phyloP scores from a whole-genome alignment of 2,329 filamentous ascomycete species.

The Alternaria arbusti region DNA sequence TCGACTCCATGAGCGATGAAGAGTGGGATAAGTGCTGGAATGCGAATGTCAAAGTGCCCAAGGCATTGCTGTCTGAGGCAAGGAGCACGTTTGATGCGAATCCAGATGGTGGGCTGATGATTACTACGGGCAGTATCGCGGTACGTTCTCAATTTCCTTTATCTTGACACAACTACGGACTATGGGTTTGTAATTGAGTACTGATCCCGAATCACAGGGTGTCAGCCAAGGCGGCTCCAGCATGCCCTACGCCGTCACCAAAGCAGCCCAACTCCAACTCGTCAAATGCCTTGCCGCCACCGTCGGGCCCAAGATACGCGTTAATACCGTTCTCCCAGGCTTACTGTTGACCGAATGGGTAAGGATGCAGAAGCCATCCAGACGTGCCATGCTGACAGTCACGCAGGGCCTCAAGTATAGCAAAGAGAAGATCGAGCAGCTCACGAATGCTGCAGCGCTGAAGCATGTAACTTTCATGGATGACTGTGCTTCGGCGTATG shows the following conservation, averaged over 20 bases:
- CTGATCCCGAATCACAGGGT: slow-evolving; percentile 44
- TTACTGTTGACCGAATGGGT: slow-evolving; percentile 65
- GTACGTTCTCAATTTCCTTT: slow-evolving; percentile 45
- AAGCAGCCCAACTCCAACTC: slow-evolving; percentile 73
- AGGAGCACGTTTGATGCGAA: slow-evolving; percentile 66
- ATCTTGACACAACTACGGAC: not conserved
- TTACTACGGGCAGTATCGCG: slow-evolving; percentile 69
- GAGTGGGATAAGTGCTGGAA: slow-evolving; percentile 72
- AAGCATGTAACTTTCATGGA: slow-evolving; percentile 63
- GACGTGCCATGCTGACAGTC: not conserved
- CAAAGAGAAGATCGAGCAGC: slow-evolving; percentile 61
- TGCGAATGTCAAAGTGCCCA: slow-evolving; percentile 63
- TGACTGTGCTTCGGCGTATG: slow-evolving; percentile 63
- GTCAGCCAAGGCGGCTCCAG: slow-evolving; percentile 60
- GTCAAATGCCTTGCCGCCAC: slow-evolving; percentile 70
- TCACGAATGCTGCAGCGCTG: slow-evolving; percentile 64
- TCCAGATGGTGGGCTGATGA: slow-evolving; percentile 66
- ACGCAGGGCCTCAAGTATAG: slow-evolving; percentile 62
- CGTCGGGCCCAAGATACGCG: slow-evolving; percentile 67
- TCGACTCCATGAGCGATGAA: slow-evolving; percentile 64
- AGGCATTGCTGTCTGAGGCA: slow-evolving; percentile 62
- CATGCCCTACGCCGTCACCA: slow-evolving; percentile 78
- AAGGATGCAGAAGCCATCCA: slow-evolving; percentile 1
- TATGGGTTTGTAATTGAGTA: not conserved
- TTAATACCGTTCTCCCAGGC: slow-evolving; percentile 71